Evolutionary conservation across 306 rosid species (phyloP).

Genomic region (Casuarina glauca): DNA sequence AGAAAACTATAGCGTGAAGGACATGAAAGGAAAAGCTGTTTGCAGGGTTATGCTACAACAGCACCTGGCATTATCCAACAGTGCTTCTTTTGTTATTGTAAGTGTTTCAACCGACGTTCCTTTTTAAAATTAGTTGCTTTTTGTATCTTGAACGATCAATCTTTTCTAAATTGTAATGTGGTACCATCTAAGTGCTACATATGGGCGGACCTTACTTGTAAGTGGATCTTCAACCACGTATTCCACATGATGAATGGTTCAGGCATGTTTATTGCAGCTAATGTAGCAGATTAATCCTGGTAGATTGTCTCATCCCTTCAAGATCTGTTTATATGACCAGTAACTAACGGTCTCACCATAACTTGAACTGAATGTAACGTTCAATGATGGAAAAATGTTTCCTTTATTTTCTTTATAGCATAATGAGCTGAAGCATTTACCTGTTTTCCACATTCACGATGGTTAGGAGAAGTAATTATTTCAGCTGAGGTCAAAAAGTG

Average conservation of each 20-base stretch:
- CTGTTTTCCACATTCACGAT: background rate
- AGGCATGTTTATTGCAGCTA: background rate
- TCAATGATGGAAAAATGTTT: background rate
- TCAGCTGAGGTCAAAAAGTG: background rate
- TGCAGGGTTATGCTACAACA: constrained; percentile 71
- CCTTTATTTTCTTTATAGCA: background rate
- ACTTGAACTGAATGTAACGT: background rate
- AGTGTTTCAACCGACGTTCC: constrained; percentile 24
- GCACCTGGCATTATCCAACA: constrained; percentile 51
- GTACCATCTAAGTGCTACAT: background rate
- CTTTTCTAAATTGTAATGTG: background rate
- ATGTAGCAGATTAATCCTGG: background rate
- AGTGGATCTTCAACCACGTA: background rate
- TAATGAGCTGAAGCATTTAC: background rate
- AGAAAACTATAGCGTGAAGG: constrained; percentile 53
- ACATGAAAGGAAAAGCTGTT: constrained; percentile 66
- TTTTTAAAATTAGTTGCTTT: constrained; percentile 13
- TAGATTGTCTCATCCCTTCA: background rate
- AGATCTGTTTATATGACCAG: background rate
- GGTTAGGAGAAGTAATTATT: background rate
- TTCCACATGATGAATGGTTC: background rate
- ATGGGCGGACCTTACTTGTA: background rate
- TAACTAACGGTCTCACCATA: background rate
- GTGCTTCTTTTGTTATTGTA: constrained; percentile 57
- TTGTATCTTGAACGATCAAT: constrained; percentile 8